Evolutionary conservation across 78 protist species (phyloP).

Genomic region (Dictyostelium capitatum): DNA sequence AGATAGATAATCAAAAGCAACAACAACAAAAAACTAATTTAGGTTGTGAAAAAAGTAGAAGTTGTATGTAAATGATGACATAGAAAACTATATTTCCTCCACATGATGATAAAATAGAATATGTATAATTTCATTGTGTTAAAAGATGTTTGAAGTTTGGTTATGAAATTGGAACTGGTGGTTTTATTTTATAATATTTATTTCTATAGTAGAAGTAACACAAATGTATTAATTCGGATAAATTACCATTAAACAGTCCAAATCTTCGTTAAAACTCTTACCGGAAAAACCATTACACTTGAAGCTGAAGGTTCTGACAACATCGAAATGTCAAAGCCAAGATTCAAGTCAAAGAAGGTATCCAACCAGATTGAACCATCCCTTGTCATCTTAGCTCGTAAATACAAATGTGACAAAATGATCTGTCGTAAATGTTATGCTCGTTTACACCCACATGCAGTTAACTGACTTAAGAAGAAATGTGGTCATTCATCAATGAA

Average conservation of each 20-base stretch:
- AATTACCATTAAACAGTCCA: slow-evolving; percentile 84
- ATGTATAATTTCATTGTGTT: no score
- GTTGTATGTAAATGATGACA: no score
- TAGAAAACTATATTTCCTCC: no score
- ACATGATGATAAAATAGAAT: no score
- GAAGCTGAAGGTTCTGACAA: slow-evolving; percentile 98
- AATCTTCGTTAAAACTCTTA: slow-evolving; percentile 97
- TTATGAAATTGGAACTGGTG: no score
- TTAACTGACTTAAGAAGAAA: slow-evolving; percentile 99
- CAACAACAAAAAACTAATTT: no score
- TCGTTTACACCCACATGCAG: slow-evolving; percentile 98
- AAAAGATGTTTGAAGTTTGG: no score
- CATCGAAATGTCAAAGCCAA: slow-evolving; percentile 98
- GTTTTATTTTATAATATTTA: no score
- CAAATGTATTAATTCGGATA: no score
- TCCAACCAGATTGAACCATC: slow-evolving; percentile 99
- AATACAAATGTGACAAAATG: slow-evolving; percentile 98
- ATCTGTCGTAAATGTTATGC: slow-evolving; percentile 99
- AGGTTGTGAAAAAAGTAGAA: no score
- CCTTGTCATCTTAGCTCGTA: slow-evolving; percentile 96
- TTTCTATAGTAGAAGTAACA: no score
- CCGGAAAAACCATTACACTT: slow-evolving; percentile 99
- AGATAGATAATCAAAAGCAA: no score
- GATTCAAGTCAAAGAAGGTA: slow-evolving; percentile 99
- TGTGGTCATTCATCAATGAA: slow-evolving; percentile 99